phyloP scores from a whole-genome alignment of 2,329 filamentous ascomycete genomes.

The Fusarium austroafricanum region DNA sequence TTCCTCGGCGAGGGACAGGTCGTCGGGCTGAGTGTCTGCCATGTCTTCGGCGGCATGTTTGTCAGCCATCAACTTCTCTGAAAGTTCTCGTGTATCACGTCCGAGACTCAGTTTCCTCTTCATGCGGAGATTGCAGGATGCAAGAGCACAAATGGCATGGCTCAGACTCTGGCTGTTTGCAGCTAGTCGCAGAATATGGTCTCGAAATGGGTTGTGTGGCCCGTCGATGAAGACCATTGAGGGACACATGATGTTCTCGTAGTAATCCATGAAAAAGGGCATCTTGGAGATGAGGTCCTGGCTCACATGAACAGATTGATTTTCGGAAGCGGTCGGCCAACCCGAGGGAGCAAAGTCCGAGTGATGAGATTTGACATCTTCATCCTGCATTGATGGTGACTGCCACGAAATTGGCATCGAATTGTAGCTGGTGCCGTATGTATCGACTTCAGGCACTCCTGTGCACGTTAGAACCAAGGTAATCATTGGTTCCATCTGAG shows the following conservation, averaged over 20 bases:
- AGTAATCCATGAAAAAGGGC: slow-evolving; percentile 92
- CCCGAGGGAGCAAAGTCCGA: slow-evolving; percentile 59
- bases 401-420: slow-evolving; percentile 63
- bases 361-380: slow-evolving; percentile 59
- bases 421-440: slow-evolving; percentile 63
- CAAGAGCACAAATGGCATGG: slow-evolving; percentile 89
- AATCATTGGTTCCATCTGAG: slow-evolving; percentile 50
- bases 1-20: slow-evolving; percentile 80
- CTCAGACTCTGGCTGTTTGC: slow-evolving; percentile 84
- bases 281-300: slow-evolving; percentile 79
- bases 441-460: slow-evolving; percentile 65
- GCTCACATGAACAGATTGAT: slow-evolving; percentile 64
- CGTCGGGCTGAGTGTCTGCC: slow-evolving; percentile 63
- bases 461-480: slow-evolving; percentile 54
- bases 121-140: slow-evolving; percentile 91
- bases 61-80: slow-evolving; percentile 61
- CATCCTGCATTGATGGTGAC: slow-evolving; percentile 54
- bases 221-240: slow-evolving; percentile 93
- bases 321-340: slow-evolving; percentile 61
- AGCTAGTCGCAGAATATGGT: slow-evolving; percentile 83
- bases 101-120: slow-evolving; percentile 74
- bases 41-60: slow-evolving; percentile 58
- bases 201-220: slow-evolving; percentile 85
- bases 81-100: slow-evolving; percentile 64
- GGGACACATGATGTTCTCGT: slow-evolving; percentile 90